Base-by-base conservation (phyloP, 2,329 filamentous ascomycete species). In the Alternaria arbusti region DNA sequence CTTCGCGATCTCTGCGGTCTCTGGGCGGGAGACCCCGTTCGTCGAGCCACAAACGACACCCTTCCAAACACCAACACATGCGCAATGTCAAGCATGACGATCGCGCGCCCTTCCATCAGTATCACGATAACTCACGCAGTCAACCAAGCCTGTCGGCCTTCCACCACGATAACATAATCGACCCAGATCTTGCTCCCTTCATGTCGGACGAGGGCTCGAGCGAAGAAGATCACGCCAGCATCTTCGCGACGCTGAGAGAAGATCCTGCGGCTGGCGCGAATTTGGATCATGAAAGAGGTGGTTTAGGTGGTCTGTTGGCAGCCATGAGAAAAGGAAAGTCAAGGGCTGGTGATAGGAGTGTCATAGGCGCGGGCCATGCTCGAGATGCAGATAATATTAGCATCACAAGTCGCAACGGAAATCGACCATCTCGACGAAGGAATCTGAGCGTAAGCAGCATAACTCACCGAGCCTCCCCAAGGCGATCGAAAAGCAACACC, bases 91-190 rank as follows among this genome's bases (percentile, higher is more conserved):
- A 92, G 76, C 84, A 89, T 17, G 93, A 96, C 63, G 93, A 97
- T 65, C 87, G 92, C 61, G 95, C 93, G 0, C 96, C 96, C 0
- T 98, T 98, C 70, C 93, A 92, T 73, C 86, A 94, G 58, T 91
- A 91, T 62, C 86, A 89, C 11, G 89, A 96, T 56, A 90, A 94
- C 62, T 82, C 86, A 51, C 83, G 85, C 5, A 88, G 86, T 66
- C 90, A 89, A 67, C 83, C 88, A 8, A 88, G 89, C 45, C 86
- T 97, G 36, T 91, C 94, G 15, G 94, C 94, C n/a, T 98, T 99
- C 72, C 96, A 99, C 78, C 94, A 96, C 75, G 96, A 99, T 82
- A 98, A 96, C 75, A 97, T 99, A 70, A 98, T 99, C 70, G 96
- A 99, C 76, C 96, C 96, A 1, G 96, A 99, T 74, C 84, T 99